phyloP scores from a whole-genome alignment of 805 yeast species.

The Spathaspora passalidarum region DNA sequence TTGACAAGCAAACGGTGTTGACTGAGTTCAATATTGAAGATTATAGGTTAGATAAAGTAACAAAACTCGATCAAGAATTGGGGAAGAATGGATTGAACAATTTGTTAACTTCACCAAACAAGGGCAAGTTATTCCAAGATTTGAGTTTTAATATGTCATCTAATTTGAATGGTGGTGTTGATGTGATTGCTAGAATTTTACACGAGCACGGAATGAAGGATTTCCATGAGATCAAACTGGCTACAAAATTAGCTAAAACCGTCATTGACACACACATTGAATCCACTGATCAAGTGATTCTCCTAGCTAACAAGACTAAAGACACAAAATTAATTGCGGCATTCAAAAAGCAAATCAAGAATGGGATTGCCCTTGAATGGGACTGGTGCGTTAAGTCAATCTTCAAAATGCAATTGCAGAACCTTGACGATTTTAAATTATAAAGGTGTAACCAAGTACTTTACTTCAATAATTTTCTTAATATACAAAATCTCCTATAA shows the following conservation, averaged over 20 bases:
- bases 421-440: constrained; percentile 17
- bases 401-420: constrained; percentile 41
- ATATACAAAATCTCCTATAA: not conserved
- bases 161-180: constrained; percentile 58
- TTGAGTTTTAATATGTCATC: constrained; percentile 54
- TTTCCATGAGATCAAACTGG: constrained; percentile 18
- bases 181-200: constrained; percentile 54
- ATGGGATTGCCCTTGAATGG: constrained; percentile 49
- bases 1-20: constrained; percentile 12
- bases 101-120: constrained; percentile 13
- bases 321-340: constrained; percentile 29
- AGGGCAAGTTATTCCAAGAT: constrained; percentile 44
- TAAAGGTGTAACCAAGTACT: constrained; percentile 4
- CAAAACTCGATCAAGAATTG: constrained; percentile 22
- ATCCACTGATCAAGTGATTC: constrained; percentile 6
- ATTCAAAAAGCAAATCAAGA: constrained; percentile 15
- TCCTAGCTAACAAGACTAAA: constrained; percentile 33
- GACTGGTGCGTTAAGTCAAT: constrained; percentile 60
- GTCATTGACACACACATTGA: not conserved
- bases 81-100: constrained; percentile 17
- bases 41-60: constrained; percentile 33
- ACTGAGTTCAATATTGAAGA: constrained; percentile 24
- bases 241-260: constrained; percentile 1
- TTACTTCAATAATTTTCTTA: not conserved
- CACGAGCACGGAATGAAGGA: constrained; percentile 55